phyloP scores from a whole-genome alignment of 2,329 filamentous ascomycete genomes.

The Colletotrichum eremochloae region DNA sequence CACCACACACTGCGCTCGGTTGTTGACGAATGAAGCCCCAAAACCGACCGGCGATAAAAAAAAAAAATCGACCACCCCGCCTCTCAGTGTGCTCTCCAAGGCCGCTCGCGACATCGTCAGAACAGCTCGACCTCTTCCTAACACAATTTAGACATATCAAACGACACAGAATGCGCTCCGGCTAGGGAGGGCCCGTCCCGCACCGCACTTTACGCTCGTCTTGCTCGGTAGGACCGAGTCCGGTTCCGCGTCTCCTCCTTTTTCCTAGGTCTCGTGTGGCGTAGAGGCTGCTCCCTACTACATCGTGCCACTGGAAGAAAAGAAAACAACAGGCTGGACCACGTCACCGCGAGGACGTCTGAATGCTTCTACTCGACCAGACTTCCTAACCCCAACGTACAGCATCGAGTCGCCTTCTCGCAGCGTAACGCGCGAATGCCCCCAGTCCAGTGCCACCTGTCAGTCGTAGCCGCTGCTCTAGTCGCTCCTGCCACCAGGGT shows the following conservation, averaged over 20 bases:
- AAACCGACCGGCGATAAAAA: not conserved
- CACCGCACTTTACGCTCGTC: not conserved
- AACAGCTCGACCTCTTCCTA: not conserved
- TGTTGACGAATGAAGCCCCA: slow-evolving; percentile 12
- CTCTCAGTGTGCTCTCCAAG: slow-evolving; percentile 1
- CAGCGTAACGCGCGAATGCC: slow-evolving; percentile 8
- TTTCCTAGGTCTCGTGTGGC: slow-evolving; percentile 16
- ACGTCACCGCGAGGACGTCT: not conserved
- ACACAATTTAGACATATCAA: not conserved
- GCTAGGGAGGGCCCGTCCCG: not conserved
- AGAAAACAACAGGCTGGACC: not conserved
- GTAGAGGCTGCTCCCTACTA: slow-evolving; percentile 16
- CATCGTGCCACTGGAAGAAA: slow-evolving; percentile 19
- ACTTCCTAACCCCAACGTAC: not conserved
- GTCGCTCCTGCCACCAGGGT: slow-evolving; percentile 16
- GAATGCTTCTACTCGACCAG: not conserved
- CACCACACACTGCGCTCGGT: slow-evolving; percentile 18
- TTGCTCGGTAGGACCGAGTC: not conserved
- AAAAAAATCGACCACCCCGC: slow-evolving; percentile 8
- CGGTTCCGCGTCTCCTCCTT: slow-evolving; percentile 12
- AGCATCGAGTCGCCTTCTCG: slow-evolving; percentile 2
- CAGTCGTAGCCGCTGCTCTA: slow-evolving; percentile 4
- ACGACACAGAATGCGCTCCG: not conserved
- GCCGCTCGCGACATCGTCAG: slow-evolving; percentile 5
- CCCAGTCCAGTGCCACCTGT: slow-evolving; percentile 6